Evolutionary conservation across 352 stramenopile genomes (phyloP).

Genomic region (Halophytophthora polymorphica): DNA sequence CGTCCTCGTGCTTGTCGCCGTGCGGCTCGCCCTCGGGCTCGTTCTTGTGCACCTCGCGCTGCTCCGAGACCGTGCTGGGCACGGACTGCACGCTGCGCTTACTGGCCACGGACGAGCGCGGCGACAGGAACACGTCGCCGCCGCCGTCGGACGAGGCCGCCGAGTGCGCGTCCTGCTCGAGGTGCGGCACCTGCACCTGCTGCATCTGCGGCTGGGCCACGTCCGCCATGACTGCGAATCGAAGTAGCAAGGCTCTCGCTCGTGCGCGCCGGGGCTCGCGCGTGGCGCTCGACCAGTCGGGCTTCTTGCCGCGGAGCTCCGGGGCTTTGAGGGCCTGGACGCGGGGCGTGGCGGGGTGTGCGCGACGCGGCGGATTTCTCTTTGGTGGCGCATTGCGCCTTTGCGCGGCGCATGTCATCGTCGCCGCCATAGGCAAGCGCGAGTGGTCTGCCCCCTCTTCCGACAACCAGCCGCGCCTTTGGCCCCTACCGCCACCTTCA

Average conservation of each 20-base stretch:
- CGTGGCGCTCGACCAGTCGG: too few relatives aligned
- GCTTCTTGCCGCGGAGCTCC: too few relatives aligned
- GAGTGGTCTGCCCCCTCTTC: background rate
- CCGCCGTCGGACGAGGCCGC: constrained; percentile 27
- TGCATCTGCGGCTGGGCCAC: background rate
- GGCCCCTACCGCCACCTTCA: background rate
- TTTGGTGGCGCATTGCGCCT: background rate
- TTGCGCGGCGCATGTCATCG: background rate
- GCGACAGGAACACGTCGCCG: constrained; percentile 29
- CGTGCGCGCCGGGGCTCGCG: background rate
- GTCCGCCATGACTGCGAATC: constrained; percentile 19
- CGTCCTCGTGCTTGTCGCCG: background rate
- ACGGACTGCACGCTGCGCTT: constrained; percentile 28
- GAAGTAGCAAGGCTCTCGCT: background rate
- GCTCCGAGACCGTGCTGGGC: constrained; percentile 9
- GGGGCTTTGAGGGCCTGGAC: too few relatives aligned
- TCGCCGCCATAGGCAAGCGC: too few relatives aligned
- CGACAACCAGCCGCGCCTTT: background rate
- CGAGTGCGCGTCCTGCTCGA: constrained; percentile 20
- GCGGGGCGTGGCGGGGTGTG: constrained; percentile 1
- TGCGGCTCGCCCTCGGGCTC: constrained; percentile 21
- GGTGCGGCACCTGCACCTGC: background rate
- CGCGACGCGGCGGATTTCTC: constrained; percentile 19
- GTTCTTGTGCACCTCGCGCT: constrained; percentile 11
- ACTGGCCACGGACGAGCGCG: constrained; percentile 22